Evolutionary conservation across 805 yeast species (phyloP).

Genomic region (Ascoidea rubescens): DNA sequence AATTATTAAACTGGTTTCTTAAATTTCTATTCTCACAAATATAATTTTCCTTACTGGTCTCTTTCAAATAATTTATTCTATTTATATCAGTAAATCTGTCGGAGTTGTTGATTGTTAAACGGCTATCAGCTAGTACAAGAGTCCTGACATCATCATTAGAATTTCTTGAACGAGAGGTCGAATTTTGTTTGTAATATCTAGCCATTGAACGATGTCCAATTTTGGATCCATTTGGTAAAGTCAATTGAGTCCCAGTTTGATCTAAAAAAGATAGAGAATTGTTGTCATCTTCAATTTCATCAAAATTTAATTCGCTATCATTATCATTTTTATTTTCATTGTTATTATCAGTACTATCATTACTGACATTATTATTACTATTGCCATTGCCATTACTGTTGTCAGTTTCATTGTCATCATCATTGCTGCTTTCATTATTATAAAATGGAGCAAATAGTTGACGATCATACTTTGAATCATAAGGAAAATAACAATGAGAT

Average conservation of each 20-base stretch:
- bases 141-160: slow-evolving; percentile 20
- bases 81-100: slow-evolving; percentile 15
- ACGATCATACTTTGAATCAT: slow-evolving; percentile 68
- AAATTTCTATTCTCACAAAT: slow-evolving; percentile 38
- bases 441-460: slow-evolving; percentile 68
- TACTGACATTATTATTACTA: slow-evolving; percentile 12
- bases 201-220: slow-evolving; percentile 73
- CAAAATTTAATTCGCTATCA: slow-evolving; percentile 14
- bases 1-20: slow-evolving; percentile 24
- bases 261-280: slow-evolving; percentile 14
- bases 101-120: slow-evolving; percentile 22
- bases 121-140: slow-evolving; percentile 61
- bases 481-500: slow-evolving; percentile 82
- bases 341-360: slow-evolving; percentile 10
- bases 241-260: slow-evolving; percentile 46
- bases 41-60: slow-evolving; percentile 45
- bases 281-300: slow-evolving; percentile 16
- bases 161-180: too few relatives aligned
- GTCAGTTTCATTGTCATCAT: slow-evolving; percentile 20
- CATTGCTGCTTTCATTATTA: slow-evolving; percentile 32
- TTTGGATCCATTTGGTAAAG: slow-evolving; percentile 63
- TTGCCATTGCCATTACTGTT: slow-evolving; percentile 8
- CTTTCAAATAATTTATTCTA: slow-evolving; percentile 25
- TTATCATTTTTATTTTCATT: slow-evolving; percentile 10
- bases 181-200: slow-evolving; percentile 57